Evolutionary conservation across 306 rosid genomes (phyloP).

Genomic region (Vicia sativa): DNA sequence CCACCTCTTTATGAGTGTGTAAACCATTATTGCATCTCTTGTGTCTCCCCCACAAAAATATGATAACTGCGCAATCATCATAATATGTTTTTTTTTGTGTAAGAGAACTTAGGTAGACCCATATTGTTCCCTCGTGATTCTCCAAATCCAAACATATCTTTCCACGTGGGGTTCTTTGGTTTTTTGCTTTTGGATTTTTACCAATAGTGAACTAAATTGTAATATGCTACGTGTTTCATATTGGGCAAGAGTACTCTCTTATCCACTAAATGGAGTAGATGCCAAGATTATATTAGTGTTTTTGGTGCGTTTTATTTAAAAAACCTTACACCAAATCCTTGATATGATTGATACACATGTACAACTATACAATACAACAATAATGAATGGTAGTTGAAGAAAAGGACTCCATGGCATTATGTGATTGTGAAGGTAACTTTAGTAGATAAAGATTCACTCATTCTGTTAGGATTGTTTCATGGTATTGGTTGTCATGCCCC

Average conservation of each 20-base stretch:
- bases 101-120: constrained; percentile 32
- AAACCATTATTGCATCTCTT: constrained; percentile 58
- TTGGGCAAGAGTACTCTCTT: constrained; percentile 20
- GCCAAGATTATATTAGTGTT: constrained; percentile 4
- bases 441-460: constrained; percentile 36
- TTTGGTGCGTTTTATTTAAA: constrained; percentile 2
- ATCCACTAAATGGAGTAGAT: constrained; percentile 31
- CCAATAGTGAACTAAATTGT: not conserved
- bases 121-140: constrained; percentile 34
- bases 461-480: constrained; percentile 20
- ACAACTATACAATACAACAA: constrained; percentile 24
- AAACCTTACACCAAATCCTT: not conserved
- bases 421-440: constrained; percentile 25
- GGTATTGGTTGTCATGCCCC: too few species aligned
- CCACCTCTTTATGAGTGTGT: constrained; percentile 54
- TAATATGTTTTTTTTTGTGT: constrained; percentile 35
- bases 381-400: constrained; percentile 23
- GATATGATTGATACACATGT: constrained; percentile 26
- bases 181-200: not conserved
- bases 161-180: constrained; percentile 21
- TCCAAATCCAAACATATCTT: constrained; percentile 31
- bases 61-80: constrained; percentile 45
- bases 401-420: constrained; percentile 28
- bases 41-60: constrained; percentile 43
- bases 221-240: constrained; percentile 31